Conservation (phyloP, 768 basidiomycete species). For the Boletus rubescentipes region DNA sequence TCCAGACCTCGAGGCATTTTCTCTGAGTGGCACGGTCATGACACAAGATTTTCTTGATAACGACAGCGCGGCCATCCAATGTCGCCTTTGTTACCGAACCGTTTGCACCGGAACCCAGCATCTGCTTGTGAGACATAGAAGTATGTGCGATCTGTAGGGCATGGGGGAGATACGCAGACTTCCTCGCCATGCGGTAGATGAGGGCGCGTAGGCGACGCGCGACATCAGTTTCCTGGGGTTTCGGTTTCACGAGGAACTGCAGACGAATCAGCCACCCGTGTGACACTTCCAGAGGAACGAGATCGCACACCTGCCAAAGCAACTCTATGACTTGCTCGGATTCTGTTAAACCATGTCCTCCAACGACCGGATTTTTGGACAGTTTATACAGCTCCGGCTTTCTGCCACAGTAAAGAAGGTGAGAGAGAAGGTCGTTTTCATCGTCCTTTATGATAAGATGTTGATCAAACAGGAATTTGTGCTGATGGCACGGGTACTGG, state of each 20-base stretch:
- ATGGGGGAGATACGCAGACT: constrained; percentile 24
- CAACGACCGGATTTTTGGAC: neutral
- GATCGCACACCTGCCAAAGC: constrained; percentile 19
- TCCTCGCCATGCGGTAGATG: constrained; percentile 31
- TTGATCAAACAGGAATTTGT: constrained; percentile 1
- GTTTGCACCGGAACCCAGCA: constrained; percentile 15
- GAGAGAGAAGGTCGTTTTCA: constrained; percentile 14
- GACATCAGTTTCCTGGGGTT: neutral
- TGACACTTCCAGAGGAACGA: neutral
- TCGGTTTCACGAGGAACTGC: constrained; percentile 14
- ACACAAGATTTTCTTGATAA: constrained; percentile 26
- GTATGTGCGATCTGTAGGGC: constrained; percentile 11
- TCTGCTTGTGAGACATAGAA: neutral
- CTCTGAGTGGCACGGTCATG: neutral
- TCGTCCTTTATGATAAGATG: constrained; percentile 10
- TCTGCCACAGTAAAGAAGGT: constrained; percentile 20
- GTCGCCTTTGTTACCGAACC: constrained; percentile 21
- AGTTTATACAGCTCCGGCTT: constrained; percentile 16
- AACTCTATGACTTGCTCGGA: constrained; percentile 24
- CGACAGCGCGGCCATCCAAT: constrained; percentile 16
- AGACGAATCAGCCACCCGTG: neutral
- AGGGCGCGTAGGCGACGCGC: constrained; percentile 15
- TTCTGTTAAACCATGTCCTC: constrained; percentile 1
- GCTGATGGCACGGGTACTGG: constrained; percentile 16
- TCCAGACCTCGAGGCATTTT: constrained; percentile 15